Percentiles rank a stretch among this genome's conserved stretches.
Evolutionary conservation across 768 basidiomycete species (phyloP).

Genomic region (Gloeostereum incarnatum): DNA sequence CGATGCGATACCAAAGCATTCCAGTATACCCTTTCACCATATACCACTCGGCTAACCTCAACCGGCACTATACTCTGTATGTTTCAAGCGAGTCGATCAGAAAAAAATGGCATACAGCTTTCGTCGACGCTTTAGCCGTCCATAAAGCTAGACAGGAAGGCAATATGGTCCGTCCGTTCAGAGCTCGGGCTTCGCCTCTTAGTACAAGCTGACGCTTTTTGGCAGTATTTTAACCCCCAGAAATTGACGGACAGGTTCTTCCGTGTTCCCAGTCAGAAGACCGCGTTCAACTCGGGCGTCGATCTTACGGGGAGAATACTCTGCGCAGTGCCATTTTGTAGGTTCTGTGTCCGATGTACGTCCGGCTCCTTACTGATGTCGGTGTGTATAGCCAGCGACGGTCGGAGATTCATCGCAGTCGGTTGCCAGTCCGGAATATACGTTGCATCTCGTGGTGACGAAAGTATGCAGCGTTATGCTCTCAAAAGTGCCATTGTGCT

Average conservation of each 20-base stretch:
- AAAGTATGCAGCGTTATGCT: constrained; percentile 30
- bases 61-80: constrained; percentile 66
- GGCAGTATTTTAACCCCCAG: constrained; percentile 61
- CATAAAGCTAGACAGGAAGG: constrained; percentile 57
- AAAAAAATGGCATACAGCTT: constrained; percentile 50
- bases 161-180: constrained; percentile 56
- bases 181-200: not conserved
- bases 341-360: not conserved
- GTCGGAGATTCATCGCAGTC: constrained; percentile 51
- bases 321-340: constrained; percentile 58
- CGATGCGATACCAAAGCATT: constrained; percentile 38
- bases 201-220: not conserved
- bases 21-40: constrained; percentile 71
- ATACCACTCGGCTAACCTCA: constrained; percentile 52
- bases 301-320: constrained; percentile 50
- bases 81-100: constrained; percentile 47
- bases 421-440: constrained; percentile 67
- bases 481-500: constrained; percentile 1
- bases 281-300: constrained; percentile 15
- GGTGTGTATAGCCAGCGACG: constrained; percentile 29
- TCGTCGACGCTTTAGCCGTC: constrained; percentile 56
- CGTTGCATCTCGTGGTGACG: constrained; percentile 42
- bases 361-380: constrained; percentile 1
- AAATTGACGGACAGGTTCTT: constrained; percentile 55
- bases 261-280: constrained; percentile 30